Evolutionary conservation across 306 rosid genomes (phyloP).

Genomic region (Parietaria judaica): DNA sequence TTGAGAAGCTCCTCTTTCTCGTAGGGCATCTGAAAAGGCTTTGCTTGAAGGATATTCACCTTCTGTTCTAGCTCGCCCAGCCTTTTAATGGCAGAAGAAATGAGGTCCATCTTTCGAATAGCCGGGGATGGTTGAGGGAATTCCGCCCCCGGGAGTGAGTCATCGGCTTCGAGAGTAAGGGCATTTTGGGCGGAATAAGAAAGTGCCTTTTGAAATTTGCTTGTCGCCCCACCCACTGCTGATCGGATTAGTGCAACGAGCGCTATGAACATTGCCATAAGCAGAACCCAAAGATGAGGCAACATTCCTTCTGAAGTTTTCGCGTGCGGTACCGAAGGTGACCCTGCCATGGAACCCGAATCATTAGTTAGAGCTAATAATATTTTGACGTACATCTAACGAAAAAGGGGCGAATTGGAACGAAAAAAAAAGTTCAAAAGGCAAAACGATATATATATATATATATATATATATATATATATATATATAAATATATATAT

Average conservation of each 20-base stretch:
- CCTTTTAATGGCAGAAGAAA: constrained; percentile 51
- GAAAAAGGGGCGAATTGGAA: too few relatives aligned
- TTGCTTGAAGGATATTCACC: constrained; percentile 56
- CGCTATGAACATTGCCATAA: constrained; percentile 50
- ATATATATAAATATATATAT: too few relatives aligned
- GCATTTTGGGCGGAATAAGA: constrained; percentile 22
- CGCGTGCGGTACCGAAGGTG: constrained; percentile 17
- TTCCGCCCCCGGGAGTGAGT: constrained; percentile 36
- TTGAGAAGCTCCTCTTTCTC: constrained; percentile 83
- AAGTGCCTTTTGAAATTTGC: constrained; percentile 21
- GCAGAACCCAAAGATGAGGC: constrained; percentile 34
- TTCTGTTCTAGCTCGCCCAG: constrained; percentile 67
- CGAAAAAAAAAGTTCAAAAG: too few relatives aligned
- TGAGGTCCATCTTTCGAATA: constrained; percentile 27
- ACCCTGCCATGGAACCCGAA: constrained; percentile 38
- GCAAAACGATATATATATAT: too few relatives aligned
- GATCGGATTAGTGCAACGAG: constrained; percentile 35
- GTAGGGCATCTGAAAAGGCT: constrained; percentile 67
- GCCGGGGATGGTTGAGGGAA: constrained; percentile 49
- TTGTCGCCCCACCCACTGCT: constrained; percentile 22
- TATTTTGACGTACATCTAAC: too few relatives aligned
- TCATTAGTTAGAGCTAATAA: background rate
- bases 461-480: too few relatives aligned
- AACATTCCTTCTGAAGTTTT: constrained; percentile 22
- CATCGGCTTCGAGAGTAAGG: constrained; percentile 19